Base-by-base conservation (phyloP, 2,329 filamentous ascomycete genomes). In the Scedosporium minutisporum region DNA sequence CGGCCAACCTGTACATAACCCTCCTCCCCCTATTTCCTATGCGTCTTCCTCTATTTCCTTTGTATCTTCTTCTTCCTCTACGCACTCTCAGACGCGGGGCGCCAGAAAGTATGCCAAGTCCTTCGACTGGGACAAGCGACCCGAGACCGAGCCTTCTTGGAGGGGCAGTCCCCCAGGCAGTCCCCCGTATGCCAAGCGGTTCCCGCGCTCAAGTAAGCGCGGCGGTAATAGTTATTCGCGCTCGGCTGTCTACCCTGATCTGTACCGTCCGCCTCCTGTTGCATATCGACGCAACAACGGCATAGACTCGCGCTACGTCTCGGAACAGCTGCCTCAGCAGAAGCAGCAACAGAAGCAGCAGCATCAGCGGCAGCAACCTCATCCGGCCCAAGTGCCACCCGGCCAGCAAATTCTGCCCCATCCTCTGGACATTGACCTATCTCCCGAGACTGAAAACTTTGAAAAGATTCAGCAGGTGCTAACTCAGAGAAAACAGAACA, bases 391-490 rank as follows among this genome's bases (percentile, higher is more conserved):
- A 38, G 33, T 14, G 33, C 33, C 33, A 4, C 33, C 5, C 33
- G 33, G 33, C 33, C 46, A 21, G 16, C 46, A 51, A 51, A 18
- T 51, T 6, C 33, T 27, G 12, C 51, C 51, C 18, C n/a, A 6
- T 23, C 25, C 18, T n/a, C 10, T 57, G 5, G 25, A 48, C 46
- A 72, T 84, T 71, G 84, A 90, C 76, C 75, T 92, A 64, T 87
- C 87, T 66, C 88, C 88, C 64, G 84, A 86, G 70, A 87, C 79
- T 71, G 84, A 85, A 70, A 81, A 86, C 67, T 91, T 88, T 82
- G 87, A 93, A 74, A 81, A 86, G 67, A 91, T 88, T 82, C 88
- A 93, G 74, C 81, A 83, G 67, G 81, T 83, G 84, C 88, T 93
- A 80, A 91, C 85, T 71, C 76, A 81, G 69, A 83, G 83, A 77